phyloP scores from a whole-genome alignment of 2,329 filamentous ascomycete genomes.

The Colletotrichum paranaense region DNA sequence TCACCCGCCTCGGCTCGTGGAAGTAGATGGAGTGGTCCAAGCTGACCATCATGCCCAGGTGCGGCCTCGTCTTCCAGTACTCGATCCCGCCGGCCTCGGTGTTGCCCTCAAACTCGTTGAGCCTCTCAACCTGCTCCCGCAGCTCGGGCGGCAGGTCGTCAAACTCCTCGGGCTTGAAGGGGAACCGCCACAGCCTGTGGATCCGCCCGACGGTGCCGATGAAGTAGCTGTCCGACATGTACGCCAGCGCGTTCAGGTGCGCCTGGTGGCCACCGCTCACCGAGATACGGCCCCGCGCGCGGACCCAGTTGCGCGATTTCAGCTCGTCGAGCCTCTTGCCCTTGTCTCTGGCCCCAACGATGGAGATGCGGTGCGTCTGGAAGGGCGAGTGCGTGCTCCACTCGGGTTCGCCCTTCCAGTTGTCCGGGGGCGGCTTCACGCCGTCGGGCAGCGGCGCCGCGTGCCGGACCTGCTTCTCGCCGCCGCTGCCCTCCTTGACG shows the following conservation, averaged over 20 bases:
- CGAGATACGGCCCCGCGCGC: constrained; percentile 79
- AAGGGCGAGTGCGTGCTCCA: constrained; percentile 64
- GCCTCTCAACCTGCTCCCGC: constrained; percentile 47
- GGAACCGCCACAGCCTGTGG: constrained; percentile 83
- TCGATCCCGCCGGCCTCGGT: constrained; percentile 56
- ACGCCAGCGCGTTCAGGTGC: constrained; percentile 89
- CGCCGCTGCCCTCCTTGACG: constrained; percentile 72
- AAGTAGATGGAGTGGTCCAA: constrained; percentile 82
- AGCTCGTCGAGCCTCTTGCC: constrained; percentile 39
- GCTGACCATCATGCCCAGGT: constrained; percentile 86
- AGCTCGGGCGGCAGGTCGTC: constrained; percentile 58
- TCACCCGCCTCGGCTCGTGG: constrained; percentile 68
- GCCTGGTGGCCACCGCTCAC: constrained; percentile 79
- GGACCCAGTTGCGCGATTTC: constrained; percentile 71
- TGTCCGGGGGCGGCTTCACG: constrained; percentile 49
- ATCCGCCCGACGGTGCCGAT: constrained; percentile 88
- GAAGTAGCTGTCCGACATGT: constrained; percentile 93
- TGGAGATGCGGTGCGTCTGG: constrained; percentile 55
- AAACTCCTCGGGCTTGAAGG: constrained; percentile 64
- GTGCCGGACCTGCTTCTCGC: constrained; percentile 69
- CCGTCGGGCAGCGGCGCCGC: constrained; percentile 67
- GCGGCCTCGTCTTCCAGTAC: constrained; percentile 62
- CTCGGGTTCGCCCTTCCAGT: constrained; percentile 55
- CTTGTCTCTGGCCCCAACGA: constrained; percentile 56
- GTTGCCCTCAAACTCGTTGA: constrained; percentile 56